Percentiles rank a stretch among this genome's conserved stretches.
Evolutionary conservation across 2,329 filamentous ascomycete species (phyloP).

Genomic region (Colletotrichum theobromicola): DNA sequence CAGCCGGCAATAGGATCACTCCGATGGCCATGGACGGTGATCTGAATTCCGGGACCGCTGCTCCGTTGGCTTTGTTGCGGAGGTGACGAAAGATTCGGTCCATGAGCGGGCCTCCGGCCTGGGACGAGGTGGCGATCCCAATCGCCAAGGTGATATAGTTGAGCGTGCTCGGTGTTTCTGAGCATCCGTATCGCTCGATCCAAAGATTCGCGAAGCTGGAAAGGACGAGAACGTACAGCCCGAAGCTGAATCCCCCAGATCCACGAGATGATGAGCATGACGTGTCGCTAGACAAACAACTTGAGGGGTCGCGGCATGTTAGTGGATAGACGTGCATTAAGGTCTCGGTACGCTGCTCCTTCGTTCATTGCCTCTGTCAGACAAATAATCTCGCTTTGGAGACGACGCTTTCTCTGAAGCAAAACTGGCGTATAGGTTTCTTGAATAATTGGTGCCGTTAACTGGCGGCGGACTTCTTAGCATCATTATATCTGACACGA

Average conservation of each 20-base stretch:
- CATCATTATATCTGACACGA: background rate
- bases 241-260: conserved; percentile 55
- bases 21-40: conserved; percentile 59
- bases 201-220: conserved; percentile 58
- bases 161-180: conserved; percentile 46
- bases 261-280: conserved; percentile 50
- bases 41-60: conserved; percentile 48
- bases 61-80: background rate
- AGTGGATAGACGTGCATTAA: conserved; percentile 30
- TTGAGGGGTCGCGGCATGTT: conserved; percentile 50
- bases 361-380: rapidly evolving
- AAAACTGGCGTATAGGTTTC: conserved; percentile 56
- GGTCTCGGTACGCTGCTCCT: background rate
- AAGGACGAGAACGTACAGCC: conserved; percentile 56
- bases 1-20: conserved; percentile 55
- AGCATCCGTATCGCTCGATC: conserved; percentile 49
- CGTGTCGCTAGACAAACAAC: conserved; percentile 50
- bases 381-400: background rate
- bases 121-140: conserved; percentile 42
- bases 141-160: conserved; percentile 57
- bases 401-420: conserved; percentile 43
- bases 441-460: conserved; percentile 37
- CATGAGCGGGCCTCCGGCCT: conserved; percentile 39
- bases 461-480: conserved; percentile 20
- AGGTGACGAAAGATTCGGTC: conserved; percentile 39